Evolutionary conservation across 2,329 filamentous ascomycete species (phyloP), one percentile per base, ranked within the genome.

Genomic region (Chrysoporthe puriensis): DNA sequence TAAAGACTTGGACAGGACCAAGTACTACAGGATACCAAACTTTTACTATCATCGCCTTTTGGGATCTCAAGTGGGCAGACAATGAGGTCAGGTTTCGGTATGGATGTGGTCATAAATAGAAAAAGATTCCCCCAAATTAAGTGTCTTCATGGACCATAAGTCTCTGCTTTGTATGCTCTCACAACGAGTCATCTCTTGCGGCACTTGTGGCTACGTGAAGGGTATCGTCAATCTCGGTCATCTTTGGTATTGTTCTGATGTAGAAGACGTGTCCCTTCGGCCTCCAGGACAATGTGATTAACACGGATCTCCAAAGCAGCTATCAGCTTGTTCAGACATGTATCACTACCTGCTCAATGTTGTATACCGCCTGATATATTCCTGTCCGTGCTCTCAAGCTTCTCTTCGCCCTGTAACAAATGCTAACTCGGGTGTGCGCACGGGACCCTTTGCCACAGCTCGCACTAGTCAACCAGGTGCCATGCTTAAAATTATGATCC

Each of bases 61-160:
- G 43, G 59, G 4, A 5, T 71, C 67, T 66, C 62, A 34, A 34
- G 50, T 44, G 42, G 42, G 44, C 32, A 62, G 18, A 62, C 18
- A 18, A 26, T 26, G 32, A 62, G 52, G 36, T 26, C 50, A 26
- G 59, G n/a, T 34, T 50, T 54, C 9, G 63, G 34, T 56, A 16
- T 54, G 46, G 42, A 46, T 56, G 44, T 26, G 67, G 44, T 43
- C 43, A 48, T 64, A 66, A 46, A 61, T 61, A 61, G 42, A 61
- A 65, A 65, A 62, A 68, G 63, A 69, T 69, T 64, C 67, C 68
- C 68, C 68, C 65, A 68, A 60, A 66, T 57, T 43, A 42, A 54
- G 14, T 26, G 16, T 14, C 43, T 52, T 40, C 52, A 42, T 7
- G n/a, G 16, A 18, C 57, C 9, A 21, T 13, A 5, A 60, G 13